Base-by-base conservation (phyloP, 495 filamentous ascomycete genomes). In the Aspergillus bertholletiae region DNA sequence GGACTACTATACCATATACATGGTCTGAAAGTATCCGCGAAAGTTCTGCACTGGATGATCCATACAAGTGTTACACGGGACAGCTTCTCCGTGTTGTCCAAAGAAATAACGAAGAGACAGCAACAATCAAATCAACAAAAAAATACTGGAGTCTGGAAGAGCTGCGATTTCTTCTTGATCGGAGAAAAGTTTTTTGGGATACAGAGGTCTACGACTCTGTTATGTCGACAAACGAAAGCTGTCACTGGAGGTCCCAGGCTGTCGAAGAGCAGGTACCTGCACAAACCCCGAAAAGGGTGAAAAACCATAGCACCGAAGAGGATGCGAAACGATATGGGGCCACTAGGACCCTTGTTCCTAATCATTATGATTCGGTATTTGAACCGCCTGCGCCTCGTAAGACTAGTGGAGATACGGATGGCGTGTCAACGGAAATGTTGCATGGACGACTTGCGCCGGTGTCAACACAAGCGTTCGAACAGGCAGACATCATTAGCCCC, bases 111-210 rank as follows among this genome's bases (percentile, higher is more conserved):
- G 27, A 41, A 15, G 12, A 13, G 27, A 7, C 0, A 32, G 15
- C 12, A 9, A 46, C 21, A 53, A 2, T 11, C 45, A 13, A 34
- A 4, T 15, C 20, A 45, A 26, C 11, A 6, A 46, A 46, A 39
- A 53, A 28, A 5, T 63, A 68, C 41, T 67, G 56, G 60, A 58
- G 45, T 41, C 55, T 72, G 6, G 51, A 70, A 13, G 61, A 71
- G 12, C 45, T 73, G 21, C 62, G 61, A 51, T 1, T 0, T 6
- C 32, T 72, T 12, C 30, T 71, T 18, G 32, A 62, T 20, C 39
- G 57, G 32, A 55, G 64, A 44, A 61, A 57, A 23, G 15, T n/a
- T 26, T 23, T 20, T 18, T 68, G 65, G 66, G 23, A 28, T 11
- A 18, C 23, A 6, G 8, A 49, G 18, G 40, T 49, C 3, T 9